These are phyloP conservation scores for Vanrija sp. DNA, from an alignment of 1,284 basidiomycete species.

Conservation along the genomic window DNA sequence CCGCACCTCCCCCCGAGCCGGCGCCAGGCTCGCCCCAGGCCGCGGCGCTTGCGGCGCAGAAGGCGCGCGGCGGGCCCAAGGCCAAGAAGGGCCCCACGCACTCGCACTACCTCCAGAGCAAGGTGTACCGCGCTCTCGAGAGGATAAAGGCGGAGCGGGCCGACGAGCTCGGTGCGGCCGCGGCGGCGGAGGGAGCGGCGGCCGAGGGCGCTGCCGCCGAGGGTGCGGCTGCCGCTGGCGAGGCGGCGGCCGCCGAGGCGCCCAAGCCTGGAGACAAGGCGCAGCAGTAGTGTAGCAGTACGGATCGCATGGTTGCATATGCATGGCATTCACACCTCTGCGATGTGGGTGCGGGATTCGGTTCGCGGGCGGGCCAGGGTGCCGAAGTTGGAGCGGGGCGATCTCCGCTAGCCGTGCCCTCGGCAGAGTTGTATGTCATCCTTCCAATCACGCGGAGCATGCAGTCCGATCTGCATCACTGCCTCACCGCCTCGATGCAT, in stretches of 20 bases:
- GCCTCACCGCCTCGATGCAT: too few relatives aligned
- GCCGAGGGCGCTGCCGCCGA: constrained; percentile 16
- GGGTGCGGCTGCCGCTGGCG: constrained; percentile 14
- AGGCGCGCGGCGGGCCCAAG: constrained; percentile 4
- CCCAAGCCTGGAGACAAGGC: constrained; percentile 5
- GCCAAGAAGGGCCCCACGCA: constrained; percentile 47
- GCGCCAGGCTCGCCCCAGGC: constrained; percentile 45
- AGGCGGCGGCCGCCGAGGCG: constrained; percentile 12
- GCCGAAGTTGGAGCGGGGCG: too few relatives aligned
- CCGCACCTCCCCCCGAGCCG: constrained; percentile 54
- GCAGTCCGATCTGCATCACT: too few relatives aligned
- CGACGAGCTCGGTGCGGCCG: constrained; percentile 3
- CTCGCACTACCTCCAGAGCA: constrained; percentile 93
- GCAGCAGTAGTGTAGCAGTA: constrained; percentile 1
- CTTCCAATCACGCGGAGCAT: too few relatives aligned
- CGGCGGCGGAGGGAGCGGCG: constrained; percentile 17
- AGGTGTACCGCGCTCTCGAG: constrained; percentile 89
- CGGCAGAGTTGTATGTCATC: too few relatives aligned
- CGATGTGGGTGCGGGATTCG: too few relatives aligned
- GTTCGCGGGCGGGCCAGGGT: too few relatives aligned
- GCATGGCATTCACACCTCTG: not conserved
- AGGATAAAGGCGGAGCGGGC: constrained; percentile 60
- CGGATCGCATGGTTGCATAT: not conserved
- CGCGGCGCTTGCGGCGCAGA: constrained; percentile 29
- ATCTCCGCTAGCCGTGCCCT: too few relatives aligned